Evolutionary conservation across 345 rosid genomes (phyloP), one percentile per base, ranked within the genome.

Genomic region (Salix koriyanagi): DNA sequence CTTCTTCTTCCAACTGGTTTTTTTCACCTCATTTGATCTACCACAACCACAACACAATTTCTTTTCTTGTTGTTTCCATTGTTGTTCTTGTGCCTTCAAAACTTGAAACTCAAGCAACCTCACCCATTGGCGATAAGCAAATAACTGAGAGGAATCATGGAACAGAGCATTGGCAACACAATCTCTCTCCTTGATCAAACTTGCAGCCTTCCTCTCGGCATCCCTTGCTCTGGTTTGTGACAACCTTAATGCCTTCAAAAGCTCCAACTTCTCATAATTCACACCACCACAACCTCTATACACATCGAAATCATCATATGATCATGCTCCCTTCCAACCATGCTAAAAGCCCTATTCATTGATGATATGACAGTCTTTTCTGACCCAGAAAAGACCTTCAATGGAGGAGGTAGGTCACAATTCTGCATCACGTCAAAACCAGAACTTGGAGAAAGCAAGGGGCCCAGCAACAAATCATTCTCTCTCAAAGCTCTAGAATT

Each of bases 151-250:
- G 9, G 93, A 87, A 60, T 89, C 90, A 13, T 64, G 60, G 32
- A 83, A 44, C 39, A 89, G 23, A 21, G 82, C 91, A 26, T 76
- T 72, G 36, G 81, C 77, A 10, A 88, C 26, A 30, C 32, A 50
- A 14, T 89, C 89, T 39, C 46, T 86, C 82, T 91, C 91, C 74
- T 79, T 67, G 0, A 73, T 84, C 77, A 89, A 76, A 3, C 26
- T 75, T 4, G 69, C 81, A 46, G 84, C 87, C 73, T 79, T 84
- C 86, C 73, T 82, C 80, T 91, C 95, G 3, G 93, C 93, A 72
- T 89, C 90, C 54, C 95, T 87, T 6, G 92, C 95, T 21, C 91
- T 78, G 41, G 92, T 88, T 62, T 91, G 92, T 0, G 92, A 91
- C 76, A 87, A 72, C 65, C 90, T 79, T 81, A 91, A 70, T 4